Conservation (phyloP, 75 land plant genomes). For the Isoetes taiwanensis region DNA sequence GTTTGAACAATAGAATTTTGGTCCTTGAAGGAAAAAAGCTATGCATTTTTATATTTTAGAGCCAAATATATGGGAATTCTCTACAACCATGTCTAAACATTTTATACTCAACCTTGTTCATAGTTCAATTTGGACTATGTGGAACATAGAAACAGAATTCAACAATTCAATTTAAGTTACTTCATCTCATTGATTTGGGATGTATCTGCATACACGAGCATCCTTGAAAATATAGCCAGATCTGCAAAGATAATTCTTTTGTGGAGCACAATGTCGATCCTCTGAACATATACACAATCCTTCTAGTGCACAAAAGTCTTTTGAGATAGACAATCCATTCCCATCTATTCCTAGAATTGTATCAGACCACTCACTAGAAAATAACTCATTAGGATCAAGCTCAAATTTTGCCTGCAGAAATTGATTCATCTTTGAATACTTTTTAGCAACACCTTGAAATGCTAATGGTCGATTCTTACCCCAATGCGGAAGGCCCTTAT, state of each 20-base stretch:
- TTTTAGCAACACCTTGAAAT: neutral
- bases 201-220: neutral
- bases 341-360: no score
- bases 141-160: no score
- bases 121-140: no score
- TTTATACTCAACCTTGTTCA: no score
- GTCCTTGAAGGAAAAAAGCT: no score
- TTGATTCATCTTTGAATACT: neutral
- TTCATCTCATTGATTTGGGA: no score
- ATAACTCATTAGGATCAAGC: neutral
- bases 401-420: neutral
- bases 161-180: no score
- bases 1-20: no score
- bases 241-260: neutral
- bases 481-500: neutral
- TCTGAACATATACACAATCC: neutral
- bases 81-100: no score
- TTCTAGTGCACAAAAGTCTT: neutral
- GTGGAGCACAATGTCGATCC: neutral
- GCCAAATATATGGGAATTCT: no score
- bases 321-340: no score
- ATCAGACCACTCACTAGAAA: constrained; percentile 3
- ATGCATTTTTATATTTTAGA: no score
- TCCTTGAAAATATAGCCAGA: neutral
- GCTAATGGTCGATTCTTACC: neutral